These are phyloP conservation scores for Fusarium haematococcum DNA, from an alignment of 2,329 filamentous ascomycete species.

Conservation along the genomic window DNA sequence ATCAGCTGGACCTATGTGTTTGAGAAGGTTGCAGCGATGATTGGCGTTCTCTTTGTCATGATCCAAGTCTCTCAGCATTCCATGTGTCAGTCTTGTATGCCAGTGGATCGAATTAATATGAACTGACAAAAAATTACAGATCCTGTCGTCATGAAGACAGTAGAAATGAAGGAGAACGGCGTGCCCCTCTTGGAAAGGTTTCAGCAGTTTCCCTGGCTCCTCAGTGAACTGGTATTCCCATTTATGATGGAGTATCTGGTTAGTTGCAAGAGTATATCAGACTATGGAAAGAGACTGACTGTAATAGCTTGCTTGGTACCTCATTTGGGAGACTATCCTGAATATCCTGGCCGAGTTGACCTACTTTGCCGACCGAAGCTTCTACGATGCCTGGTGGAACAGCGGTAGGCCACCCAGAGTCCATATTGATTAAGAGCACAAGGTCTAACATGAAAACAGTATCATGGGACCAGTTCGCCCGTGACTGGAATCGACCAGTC, in stretches of 20 bases:
- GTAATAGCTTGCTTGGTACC: slow-evolving; percentile 75
- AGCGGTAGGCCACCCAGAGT: slow-evolving; percentile 52
- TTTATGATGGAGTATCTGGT: slow-evolving; percentile 82
- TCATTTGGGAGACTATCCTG: slow-evolving; percentile 82
- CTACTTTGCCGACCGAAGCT: slow-evolving; percentile 80
- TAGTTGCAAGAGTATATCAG: slow-evolving; percentile 14
- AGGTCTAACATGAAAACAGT: slow-evolving; percentile 48
- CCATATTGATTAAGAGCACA: neutral
- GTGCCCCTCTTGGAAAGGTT: slow-evolving; percentile 72
- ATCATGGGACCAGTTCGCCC: slow-evolving; percentile 81
- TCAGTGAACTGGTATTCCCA: slow-evolving; percentile 81
- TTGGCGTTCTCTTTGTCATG: slow-evolving; percentile 83
- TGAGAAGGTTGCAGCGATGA: slow-evolving; percentile 77
- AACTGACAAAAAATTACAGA: slow-evolving; percentile 51
- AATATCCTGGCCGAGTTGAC: slow-evolving; percentile 84
- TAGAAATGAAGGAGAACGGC: slow-evolving; percentile 75
- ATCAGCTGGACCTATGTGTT: slow-evolving; percentile 81
- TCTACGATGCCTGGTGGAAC: slow-evolving; percentile 76
- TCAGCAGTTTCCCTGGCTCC: slow-evolving; percentile 77
- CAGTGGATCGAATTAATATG: neutral
- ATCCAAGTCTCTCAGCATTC: slow-evolving; percentile 81
- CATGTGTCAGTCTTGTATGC: slow-evolving; percentile 62
- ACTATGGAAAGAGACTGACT: slow-evolving; percentile 4
- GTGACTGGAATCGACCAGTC: slow-evolving; percentile 83
- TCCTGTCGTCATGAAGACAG: slow-evolving; percentile 75